These are phyloP conservation scores for Heterobasidion parviporum DNA, from an alignment of 1,284 basidiomycete species.

Conservation along the genomic window DNA sequence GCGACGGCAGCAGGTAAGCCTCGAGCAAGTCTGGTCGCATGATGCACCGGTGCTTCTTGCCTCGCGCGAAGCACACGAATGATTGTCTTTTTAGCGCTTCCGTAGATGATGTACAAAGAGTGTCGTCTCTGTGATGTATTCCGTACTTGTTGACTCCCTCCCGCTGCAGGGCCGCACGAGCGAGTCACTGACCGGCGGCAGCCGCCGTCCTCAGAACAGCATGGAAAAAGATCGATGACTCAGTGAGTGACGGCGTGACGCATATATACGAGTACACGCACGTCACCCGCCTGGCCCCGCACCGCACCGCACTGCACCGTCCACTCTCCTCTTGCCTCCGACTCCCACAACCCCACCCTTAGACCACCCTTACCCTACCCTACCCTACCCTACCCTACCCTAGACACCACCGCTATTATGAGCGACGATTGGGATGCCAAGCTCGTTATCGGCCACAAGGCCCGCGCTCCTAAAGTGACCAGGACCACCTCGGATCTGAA, in stretches of 20 bases:
- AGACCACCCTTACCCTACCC: background rate
- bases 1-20: too few relatives aligned
- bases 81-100: too few relatives aligned
- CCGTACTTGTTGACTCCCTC: too few relatives aligned
- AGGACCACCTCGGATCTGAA: slow-evolving; percentile 66
- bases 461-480: slow-evolving; percentile 60
- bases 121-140: too few relatives aligned
- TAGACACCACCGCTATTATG: slow-evolving; percentile 27
- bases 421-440: slow-evolving; percentile 68
- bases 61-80: too few relatives aligned
- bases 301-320: background rate
- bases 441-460: slow-evolving; percentile 71
- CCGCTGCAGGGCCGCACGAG: too few relatives aligned
- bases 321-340: background rate
- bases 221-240: background rate
- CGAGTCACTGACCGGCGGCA: background rate
- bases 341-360: background rate
- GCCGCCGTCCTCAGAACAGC: background rate
- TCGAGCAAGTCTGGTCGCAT: too few relatives aligned
- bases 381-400: background rate
- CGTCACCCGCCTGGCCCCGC: background rate
- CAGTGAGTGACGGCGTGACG: slow-evolving; percentile 1
- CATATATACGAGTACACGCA: background rate
- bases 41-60: too few relatives aligned
- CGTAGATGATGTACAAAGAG: too few relatives aligned